Percentiles rank a stretch among this genome's conserved stretches.
Evolutionary conservation across 2,329 filamentous ascomycete genomes (phyloP).

Genomic region (Akanthomyces uredinophilus): DNA sequence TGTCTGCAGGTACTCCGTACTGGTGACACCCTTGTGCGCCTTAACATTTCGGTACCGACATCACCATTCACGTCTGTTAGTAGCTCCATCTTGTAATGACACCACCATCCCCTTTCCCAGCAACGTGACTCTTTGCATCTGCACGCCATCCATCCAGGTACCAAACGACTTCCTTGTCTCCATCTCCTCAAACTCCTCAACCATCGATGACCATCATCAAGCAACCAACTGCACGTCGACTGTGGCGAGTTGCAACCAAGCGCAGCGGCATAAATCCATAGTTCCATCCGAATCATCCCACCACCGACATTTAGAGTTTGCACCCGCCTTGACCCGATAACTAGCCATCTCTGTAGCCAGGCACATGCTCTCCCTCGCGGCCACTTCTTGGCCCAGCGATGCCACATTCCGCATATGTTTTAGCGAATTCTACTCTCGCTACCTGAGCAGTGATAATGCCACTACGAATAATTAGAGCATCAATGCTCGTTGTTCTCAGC

Average conservation of each 20-base stretch:
- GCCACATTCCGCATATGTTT: not conserved
- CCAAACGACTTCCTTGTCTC: not conserved
- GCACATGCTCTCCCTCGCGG: too few species aligned
- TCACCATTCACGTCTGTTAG: not conserved
- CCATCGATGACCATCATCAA: not conserved
- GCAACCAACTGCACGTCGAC: not conserved
- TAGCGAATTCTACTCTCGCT: not conserved
- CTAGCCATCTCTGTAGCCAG: not conserved
- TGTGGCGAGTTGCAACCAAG: not conserved
- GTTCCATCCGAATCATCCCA: not conserved
- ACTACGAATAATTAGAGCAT: too few species aligned
- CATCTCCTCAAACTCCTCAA: not conserved
- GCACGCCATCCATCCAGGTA: slow-evolving; percentile 7
- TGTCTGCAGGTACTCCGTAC: too few species aligned
- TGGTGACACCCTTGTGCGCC: not conserved
- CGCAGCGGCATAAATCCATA: not conserved
- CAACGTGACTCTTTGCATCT: not conserved
- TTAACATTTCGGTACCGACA: not conserved
- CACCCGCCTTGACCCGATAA: not conserved
- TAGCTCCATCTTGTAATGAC: not conserved
- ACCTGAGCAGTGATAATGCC: not conserved
- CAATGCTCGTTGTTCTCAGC: too few species aligned
- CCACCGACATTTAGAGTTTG: slow-evolving; percentile 1
- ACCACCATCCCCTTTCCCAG: not conserved
- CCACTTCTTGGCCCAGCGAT: too few species aligned